phyloP scores from a whole-genome alignment of 2,329 filamentous ascomycete species.

The Chrysosporium keratinophilum region DNA sequence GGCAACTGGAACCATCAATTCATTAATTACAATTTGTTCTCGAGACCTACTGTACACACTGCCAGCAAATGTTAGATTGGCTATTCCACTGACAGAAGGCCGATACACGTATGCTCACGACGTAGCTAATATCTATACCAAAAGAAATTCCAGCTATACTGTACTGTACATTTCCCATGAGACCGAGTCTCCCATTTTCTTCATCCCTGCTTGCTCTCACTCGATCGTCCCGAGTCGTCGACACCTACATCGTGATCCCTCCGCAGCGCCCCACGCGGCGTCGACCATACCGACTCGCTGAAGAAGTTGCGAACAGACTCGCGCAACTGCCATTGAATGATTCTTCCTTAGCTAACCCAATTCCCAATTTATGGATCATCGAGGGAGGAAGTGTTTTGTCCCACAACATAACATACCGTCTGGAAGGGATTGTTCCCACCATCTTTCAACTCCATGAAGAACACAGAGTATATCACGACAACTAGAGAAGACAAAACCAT shows the following conservation, averaged over 20 bases:
- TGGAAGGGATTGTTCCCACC: conserved; percentile 33
- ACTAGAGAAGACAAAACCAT: conserved; percentile 24
- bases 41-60: not conserved
- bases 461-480: conserved; percentile 33
- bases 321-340: too few species aligned
- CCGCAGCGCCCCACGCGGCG: conserved; percentile 5
- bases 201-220: conserved; percentile 2
- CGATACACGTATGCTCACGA: too few species aligned
- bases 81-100: not conserved
- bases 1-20: too few species aligned
- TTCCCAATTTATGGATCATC: not conserved
- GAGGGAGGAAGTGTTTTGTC: too few species aligned
- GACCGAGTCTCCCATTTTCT: not conserved
- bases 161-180: not conserved
- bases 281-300: conserved; percentile 8
- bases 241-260: not conserved
- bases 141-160: not conserved
- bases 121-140: too few species aligned
- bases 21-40: too few species aligned
- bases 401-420: conserved; percentile 26
- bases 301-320: conserved; percentile 2
- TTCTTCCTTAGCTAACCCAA: too few species aligned
- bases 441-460: conserved; percentile 38
- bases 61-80: too few species aligned
- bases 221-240: not conserved